These are phyloP conservation scores for Dichomitus squalens DNA, from an alignment of 1,284 basidiomycete genomes.

Conservation along the genomic window DNA sequence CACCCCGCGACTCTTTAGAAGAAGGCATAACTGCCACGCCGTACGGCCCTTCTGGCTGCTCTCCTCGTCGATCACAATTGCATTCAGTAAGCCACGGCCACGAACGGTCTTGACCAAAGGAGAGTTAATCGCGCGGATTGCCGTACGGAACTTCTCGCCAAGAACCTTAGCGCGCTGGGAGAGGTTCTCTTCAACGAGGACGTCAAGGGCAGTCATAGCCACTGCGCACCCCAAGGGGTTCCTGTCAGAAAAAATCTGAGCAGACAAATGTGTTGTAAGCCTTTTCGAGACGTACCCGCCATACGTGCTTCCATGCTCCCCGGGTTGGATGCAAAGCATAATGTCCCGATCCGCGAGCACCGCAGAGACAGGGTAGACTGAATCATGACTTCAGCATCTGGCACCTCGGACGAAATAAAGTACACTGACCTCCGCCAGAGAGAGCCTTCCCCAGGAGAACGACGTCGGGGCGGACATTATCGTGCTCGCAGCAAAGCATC, in stretches of 20 bases:
- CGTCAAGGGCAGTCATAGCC: constrained; percentile 87
- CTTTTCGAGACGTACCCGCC: constrained; percentile 64
- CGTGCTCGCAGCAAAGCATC: constrained; percentile 90
- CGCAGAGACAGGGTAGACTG: constrained; percentile 95
- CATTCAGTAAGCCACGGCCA: constrained; percentile 90
- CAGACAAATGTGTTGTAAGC: not conserved
- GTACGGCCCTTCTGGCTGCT: constrained; percentile 77
- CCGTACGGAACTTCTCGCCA: constrained; percentile 81
- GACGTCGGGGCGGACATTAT: constrained; percentile 89
- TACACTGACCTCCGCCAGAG: constrained; percentile 79
- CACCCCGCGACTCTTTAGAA: constrained; percentile 89
- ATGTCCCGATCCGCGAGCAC: constrained; percentile 89
- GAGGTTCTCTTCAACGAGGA: constrained; percentile 87
- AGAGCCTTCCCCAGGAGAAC: constrained; percentile 95
- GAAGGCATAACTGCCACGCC: constrained; percentile 95
- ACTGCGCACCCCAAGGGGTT: constrained; percentile 97
- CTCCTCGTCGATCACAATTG: constrained; percentile 90
- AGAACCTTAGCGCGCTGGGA: constrained; percentile 77
- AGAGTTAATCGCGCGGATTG: constrained; percentile 65
- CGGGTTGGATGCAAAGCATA: constrained; percentile 96
- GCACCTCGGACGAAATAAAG: not conserved
- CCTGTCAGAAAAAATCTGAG: constrained; percentile 40
- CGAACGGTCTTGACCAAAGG: constrained; percentile 77
- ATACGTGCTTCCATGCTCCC: constrained; percentile 97
- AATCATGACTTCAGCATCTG: not conserved